Evolutionary conservation across 176 grass and related monocot species (phyloP).

Genomic region (Oryza meridionalis): DNA sequence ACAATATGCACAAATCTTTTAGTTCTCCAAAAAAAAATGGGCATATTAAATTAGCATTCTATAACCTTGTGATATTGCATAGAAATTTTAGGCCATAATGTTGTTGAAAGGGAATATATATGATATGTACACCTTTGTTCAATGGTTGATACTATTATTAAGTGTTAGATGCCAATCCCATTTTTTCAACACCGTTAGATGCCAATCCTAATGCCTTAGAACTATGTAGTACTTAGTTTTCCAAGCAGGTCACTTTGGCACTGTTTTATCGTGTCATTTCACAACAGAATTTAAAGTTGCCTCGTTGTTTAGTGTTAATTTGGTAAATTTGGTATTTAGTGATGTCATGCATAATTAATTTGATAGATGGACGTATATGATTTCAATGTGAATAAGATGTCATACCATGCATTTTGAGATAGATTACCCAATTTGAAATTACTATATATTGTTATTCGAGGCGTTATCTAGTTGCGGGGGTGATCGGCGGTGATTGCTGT

Average conservation of each 20-base stretch:
- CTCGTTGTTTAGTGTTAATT: neutral
- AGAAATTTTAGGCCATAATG: neutral
- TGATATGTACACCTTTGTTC: neutral
- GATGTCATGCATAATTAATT: neutral
- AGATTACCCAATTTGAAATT: neutral
- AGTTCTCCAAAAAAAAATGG: neutral
- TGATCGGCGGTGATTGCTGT: too few species aligned
- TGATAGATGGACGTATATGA: neutral
- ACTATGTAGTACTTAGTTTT: neutral
- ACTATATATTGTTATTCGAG: neutral
- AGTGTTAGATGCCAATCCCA: neutral
- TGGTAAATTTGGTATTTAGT: neutral
- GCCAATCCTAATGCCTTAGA: neutral
- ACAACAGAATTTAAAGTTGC: neutral
- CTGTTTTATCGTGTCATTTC: neutral
- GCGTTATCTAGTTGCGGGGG: neutral
- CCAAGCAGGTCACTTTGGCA: neutral
- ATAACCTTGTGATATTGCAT: neutral
- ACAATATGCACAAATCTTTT: neutral
- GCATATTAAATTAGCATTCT: neutral
- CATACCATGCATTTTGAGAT: neutral
- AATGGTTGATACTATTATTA: neutral
- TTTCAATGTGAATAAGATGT: conserved; percentile 9
- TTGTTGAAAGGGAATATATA: neutral
- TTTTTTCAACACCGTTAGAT: neutral